Percentiles rank a stretch among this genome's conserved stretches.
Evolutionary conservation across 2,329 filamentous ascomycete species (phyloP).

Genomic region (Xylaria sp.): DNA sequence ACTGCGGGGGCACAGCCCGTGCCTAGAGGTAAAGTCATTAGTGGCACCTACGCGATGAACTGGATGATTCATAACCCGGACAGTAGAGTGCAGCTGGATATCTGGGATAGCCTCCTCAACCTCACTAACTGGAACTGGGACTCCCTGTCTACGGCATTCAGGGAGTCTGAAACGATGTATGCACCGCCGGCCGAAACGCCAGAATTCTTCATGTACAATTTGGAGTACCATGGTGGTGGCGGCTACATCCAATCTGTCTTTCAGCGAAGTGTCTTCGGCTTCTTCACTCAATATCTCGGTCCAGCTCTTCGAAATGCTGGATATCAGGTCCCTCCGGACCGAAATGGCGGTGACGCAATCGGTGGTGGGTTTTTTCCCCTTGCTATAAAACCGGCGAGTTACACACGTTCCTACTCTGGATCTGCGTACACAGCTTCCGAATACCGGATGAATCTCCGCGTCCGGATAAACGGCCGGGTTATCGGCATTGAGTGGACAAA

Average conservation of each 20-base stretch:
- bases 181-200: conserved; percentile 8
- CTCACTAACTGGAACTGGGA: conserved; percentile 16
- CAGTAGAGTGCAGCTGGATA: conserved; percentile 13
- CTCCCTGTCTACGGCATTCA: conserved; percentile 9
- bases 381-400: conserved; percentile 9
- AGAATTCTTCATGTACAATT: conserved; percentile 10
- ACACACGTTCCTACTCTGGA: conserved; percentile 14
- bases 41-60: conserved; percentile 17
- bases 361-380: conserved; percentile 9
- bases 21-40: conserved; percentile 10
- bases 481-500: conserved; percentile 1
- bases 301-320: conserved; percentile 7
- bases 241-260: conserved; percentile 13
- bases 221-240: conserved; percentile 4
- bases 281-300: conserved; percentile 8
- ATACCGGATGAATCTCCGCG: conserved; percentile 1
- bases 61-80: conserved; percentile 18
- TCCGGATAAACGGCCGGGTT: conserved; percentile 3
- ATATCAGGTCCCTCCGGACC: conserved; percentile 3
- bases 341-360: conserved; percentile 11
- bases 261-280: conserved; percentile 13
- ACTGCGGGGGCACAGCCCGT: conserved; percentile 11
- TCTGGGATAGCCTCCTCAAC: conserved; percentile 14
- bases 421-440: conserved; percentile 1
- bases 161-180: conserved; percentile 12